These are phyloP conservation scores for Pistacia atlantica DNA, from an alignment of 345 rosid species.

Conservation along the genomic window DNA sequence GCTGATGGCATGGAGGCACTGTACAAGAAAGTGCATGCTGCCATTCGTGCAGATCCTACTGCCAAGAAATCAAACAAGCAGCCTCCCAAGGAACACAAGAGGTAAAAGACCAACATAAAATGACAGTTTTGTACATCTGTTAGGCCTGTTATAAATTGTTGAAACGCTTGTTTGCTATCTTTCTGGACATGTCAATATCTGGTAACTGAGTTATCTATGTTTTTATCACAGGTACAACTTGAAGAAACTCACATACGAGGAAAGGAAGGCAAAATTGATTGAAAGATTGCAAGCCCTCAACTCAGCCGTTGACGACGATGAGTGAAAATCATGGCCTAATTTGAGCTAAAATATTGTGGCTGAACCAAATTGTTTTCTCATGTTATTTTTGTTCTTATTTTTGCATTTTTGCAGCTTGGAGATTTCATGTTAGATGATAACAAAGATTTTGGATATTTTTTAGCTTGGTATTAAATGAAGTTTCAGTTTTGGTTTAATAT, in stretches of 20 bases:
- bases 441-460: constrained; percentile 6
- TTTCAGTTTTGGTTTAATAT: constrained; percentile 24
- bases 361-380: background rate
- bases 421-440: constrained; percentile 9
- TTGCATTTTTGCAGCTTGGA: constrained; percentile 13
- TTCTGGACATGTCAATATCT: background rate
- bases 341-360: background rate
- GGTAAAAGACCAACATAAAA: constrained; percentile 28
- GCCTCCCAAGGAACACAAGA: constrained; percentile 64
- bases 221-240: constrained; percentile 58
- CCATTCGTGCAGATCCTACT: constrained; percentile 72
- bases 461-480: constrained; percentile 26
- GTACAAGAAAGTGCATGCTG: constrained; percentile 75
- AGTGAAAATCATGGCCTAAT: constrained; percentile 23
- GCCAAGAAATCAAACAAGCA: constrained; percentile 50
- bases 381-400: constrained; percentile 10
- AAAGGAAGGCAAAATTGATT: constrained; percentile 72
- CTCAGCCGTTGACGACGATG: constrained; percentile 51
- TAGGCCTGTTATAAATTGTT: too few relatives aligned
- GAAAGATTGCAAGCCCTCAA: constrained; percentile 70
- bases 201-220: background rate
- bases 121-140: background rate
- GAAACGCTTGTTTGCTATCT: background rate
- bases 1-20: constrained; percentile 54
- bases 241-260: constrained; percentile 83